Evolutionary conservation across 805 yeast genomes (phyloP).

Genomic region (Teunomyces panamensis): DNA sequence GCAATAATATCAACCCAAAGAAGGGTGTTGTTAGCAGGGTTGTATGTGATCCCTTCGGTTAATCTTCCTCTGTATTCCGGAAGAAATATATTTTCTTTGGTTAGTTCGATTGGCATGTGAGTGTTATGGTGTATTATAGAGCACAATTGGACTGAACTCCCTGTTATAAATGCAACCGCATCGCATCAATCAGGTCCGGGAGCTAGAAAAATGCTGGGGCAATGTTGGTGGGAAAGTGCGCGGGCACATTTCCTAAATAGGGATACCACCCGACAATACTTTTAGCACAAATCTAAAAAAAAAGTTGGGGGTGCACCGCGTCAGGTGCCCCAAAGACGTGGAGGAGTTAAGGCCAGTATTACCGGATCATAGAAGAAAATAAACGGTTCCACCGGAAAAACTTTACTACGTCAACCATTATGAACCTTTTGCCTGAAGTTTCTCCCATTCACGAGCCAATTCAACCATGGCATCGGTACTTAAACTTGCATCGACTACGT

Average conservation of each 20-base stretch:
- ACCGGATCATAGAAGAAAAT: too few species aligned
- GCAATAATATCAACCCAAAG: conserved; percentile 47
- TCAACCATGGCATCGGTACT: conserved; percentile 70
- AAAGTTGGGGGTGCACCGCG: too few species aligned
- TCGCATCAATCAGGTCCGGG: not conserved
- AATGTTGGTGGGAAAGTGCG: not conserved
- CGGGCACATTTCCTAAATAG: not conserved
- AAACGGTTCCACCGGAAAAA: too few species aligned
- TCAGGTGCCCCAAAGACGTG: too few species aligned
- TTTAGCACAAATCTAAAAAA: not conserved
- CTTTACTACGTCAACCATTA: not conserved
- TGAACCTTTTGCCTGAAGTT: conserved; percentile 4
- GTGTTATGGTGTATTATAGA: not conserved
- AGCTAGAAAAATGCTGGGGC: not conserved
- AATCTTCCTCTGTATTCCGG: conserved; percentile 44
- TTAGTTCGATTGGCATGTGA: conserved; percentile 1
- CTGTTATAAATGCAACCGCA: not conserved
- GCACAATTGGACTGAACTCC: not conserved
- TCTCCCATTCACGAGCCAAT: conserved; percentile 57
- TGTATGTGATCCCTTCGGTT: conserved; percentile 67
- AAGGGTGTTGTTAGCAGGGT: conserved; percentile 50
- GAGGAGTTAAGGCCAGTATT: too few species aligned
- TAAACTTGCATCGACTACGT: conserved; percentile 79
- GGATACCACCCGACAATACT: not conserved
- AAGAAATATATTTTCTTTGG: conserved; percentile 10